Base-by-base conservation (phyloP, 2,329 filamentous ascomycete genomes). In the Fusarium hainanense region DNA sequence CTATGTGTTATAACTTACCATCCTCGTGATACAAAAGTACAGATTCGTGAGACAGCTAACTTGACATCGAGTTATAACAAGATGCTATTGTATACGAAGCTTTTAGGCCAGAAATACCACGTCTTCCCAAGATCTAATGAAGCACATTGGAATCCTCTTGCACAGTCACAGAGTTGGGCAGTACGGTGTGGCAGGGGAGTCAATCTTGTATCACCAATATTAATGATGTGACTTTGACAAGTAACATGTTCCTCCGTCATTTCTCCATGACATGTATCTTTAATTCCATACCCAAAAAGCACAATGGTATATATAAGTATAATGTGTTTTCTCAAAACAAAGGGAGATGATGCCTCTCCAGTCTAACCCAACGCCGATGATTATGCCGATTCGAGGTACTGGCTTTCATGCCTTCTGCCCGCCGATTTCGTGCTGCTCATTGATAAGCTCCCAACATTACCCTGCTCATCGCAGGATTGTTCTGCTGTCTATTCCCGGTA, bases 331-430 rank as follows among this genome's bases (percentile, higher is more conserved):
- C 46, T 52, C 55, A 63, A 69, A 28, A 65, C n/a, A 63, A 32
- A 44, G n/a, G 34, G 55, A 68, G 49, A 52, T 66, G 46, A 34
- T 58, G 30, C 63, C 61, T 66, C 60, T 63, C 60, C 70, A 68
- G 55, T 75, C 71, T 75, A 73, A 67, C 66, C 71, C 49, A 75
- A 75, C 73, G 73, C 73, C 73, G 50, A 49, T 75, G 52, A 73
- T 70, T 70, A 73, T 74, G 64, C 70, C 57, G 54, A 40, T 55
- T 30, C 50, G 16, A 46, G 52, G 52, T 48, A 58, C 47, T 48
- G 27, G 30, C 48, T 57, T 46, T 51, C 52, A 43, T 50, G 51
- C 58, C 56, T 56, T 51, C 34, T 41, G 13, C 57, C 46, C 41
- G 41, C 28, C 63, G 25, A 54, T 54, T 61, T 42, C 63, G 55